Conservation (phyloP, 75 land plant genomes). For the Isoetes taiwanensis region DNA sequence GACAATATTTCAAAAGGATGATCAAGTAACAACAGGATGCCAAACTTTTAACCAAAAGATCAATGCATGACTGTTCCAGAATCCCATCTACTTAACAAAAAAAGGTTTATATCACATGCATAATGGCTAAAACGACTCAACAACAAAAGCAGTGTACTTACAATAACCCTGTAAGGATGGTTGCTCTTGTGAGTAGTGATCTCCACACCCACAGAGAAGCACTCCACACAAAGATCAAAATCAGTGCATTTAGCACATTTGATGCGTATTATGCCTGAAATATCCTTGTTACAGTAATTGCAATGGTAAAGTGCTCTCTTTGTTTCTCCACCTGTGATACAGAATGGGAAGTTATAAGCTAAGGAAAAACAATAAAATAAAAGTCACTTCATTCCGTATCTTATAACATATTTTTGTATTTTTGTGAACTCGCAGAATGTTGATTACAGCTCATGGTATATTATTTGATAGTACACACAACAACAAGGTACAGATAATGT, state of each 20-base stretch:
- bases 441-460: neutral
- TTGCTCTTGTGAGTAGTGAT: constrained; percentile 78
- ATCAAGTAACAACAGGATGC: no score
- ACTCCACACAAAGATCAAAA: constrained; percentile 92
- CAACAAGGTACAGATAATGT: neutral
- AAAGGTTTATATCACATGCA: neutral
- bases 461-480: neutral
- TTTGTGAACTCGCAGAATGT: neutral
- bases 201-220: constrained; percentile 93
- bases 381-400: neutral
- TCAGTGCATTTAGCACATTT: constrained; percentile 79
- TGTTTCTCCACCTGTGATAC: constrained; percentile 49
- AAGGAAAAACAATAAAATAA: neutral
- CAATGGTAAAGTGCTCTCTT: constrained; percentile 87
- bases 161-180: constrained; percentile 90
- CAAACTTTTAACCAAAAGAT: neutral
- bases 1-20: no score
- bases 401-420: neutral
- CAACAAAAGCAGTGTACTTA: constrained; percentile 17
- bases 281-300: constrained; percentile 88
- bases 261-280: constrained; percentile 78
- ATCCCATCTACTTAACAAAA: neutral
- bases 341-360: neutral
- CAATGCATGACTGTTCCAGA: neutral
- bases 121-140: neutral